These are phyloP conservation scores for Vanderwaltozyma verrucispora DNA, from an alignment of 805 yeast species.

Conservation along the genomic window DNA sequence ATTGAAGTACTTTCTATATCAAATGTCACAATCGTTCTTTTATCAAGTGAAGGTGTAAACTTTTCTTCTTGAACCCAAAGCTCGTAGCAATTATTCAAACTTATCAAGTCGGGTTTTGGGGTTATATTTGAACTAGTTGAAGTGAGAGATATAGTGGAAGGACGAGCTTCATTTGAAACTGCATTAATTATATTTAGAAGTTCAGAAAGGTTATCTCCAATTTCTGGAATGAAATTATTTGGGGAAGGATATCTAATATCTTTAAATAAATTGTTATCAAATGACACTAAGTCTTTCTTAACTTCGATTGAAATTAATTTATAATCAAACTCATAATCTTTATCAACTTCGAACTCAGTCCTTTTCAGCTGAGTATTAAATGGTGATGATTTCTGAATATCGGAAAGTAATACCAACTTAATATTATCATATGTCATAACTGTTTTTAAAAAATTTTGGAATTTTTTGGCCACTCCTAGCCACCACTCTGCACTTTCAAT, in stretches of 20 bases:
- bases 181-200: constrained; percentile 16
- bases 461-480: constrained; percentile 31
- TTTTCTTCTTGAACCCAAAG: constrained; percentile 42
- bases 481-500: constrained; percentile 32
- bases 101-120: constrained; percentile 30
- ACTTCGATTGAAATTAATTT: constrained; percentile 8
- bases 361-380: not conserved
- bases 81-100: constrained; percentile 31
- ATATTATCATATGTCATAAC: constrained; percentile 27
- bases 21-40: constrained; percentile 35
- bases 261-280: not conserved
- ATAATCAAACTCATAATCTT: constrained; percentile 37
- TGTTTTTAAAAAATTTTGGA: constrained; percentile 26
- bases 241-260: constrained; percentile 4
- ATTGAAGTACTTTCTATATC: constrained; percentile 32
- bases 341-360: constrained; percentile 23
- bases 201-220: constrained; percentile 5
- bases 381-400: constrained; percentile 5
- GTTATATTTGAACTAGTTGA: constrained; percentile 22
- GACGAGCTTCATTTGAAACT: constrained; percentile 15
- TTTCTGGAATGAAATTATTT: constrained; percentile 11
- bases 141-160: constrained; percentile 27
- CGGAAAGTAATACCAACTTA: constrained; percentile 29
- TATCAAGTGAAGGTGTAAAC: constrained; percentile 11
- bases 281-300: not conserved